phyloP scores from a whole-genome alignment of 2,329 filamentous ascomycete species.

The Aureobasidium sp. region DNA sequence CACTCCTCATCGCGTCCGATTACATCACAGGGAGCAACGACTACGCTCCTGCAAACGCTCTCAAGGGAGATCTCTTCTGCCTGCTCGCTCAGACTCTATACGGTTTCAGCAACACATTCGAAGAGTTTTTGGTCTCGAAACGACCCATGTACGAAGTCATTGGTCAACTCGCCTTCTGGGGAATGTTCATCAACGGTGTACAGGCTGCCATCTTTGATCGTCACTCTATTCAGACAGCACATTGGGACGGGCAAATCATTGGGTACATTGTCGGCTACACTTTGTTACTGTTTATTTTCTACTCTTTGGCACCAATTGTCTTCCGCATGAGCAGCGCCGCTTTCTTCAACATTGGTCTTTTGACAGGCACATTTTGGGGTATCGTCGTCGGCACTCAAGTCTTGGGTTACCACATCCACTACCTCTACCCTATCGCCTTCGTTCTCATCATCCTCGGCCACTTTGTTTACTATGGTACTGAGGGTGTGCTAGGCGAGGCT shows the following conservation, averaged over 20 bases:
- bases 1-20: constrained; percentile 77
- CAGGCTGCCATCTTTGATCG: constrained; percentile 92
- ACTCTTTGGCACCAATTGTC: constrained; percentile 76
- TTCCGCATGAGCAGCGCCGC: constrained; percentile 85
- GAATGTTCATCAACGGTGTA: constrained; percentile 80
- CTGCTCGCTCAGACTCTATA: constrained; percentile 85
- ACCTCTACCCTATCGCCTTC: constrained; percentile 92
- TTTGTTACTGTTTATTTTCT: constrained; percentile 73
- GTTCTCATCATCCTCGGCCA: constrained; percentile 83
- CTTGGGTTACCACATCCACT: constrained; percentile 73
- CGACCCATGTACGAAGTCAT: constrained; percentile 88
- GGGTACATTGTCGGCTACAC: constrained; percentile 91
- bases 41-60: constrained; percentile 55
- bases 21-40: constrained; percentile 65
- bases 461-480: constrained; percentile 78
- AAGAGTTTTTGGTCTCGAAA: constrained; percentile 88
- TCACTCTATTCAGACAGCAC: constrained; percentile 48
- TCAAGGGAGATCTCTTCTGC: constrained; percentile 91
- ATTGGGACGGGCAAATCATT: constrained; percentile 47
- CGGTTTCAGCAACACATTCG: constrained; percentile 80
- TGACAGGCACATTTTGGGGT: constrained; percentile 96
- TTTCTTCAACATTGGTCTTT: constrained; percentile 91
- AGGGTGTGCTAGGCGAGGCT: constrained; percentile 73
- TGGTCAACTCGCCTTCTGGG: constrained; percentile 82
- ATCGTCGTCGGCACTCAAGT: constrained; percentile 85